Percentiles rank a stretch among this genome's conserved stretches.
Conservation (phyloP, 306 rosid genomes). For the Nissolia schottii region DNA sequence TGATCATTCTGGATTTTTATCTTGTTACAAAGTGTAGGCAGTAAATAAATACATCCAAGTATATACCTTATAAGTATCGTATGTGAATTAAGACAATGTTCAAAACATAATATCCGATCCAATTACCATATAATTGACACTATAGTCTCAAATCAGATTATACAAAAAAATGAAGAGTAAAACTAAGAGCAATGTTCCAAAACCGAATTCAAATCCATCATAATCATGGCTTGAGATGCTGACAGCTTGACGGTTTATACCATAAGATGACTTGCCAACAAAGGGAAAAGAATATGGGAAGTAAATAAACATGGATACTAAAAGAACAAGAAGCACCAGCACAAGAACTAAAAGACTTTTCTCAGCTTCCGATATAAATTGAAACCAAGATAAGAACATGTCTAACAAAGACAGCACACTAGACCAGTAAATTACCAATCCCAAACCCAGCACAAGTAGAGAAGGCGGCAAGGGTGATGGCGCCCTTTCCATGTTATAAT, state of each 20-base stretch:
- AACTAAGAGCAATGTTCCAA: slow-evolving; percentile 37
- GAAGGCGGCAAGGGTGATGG: slow-evolving; percentile 75
- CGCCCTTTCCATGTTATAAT: slow-evolving; percentile 47
- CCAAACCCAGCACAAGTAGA: slow-evolving; percentile 48
- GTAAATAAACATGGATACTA: slow-evolving; percentile 4
- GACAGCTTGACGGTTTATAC: background rate
- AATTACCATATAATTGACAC: too few species aligned
- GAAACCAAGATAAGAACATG: slow-evolving; percentile 13
- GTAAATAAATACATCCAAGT: too few species aligned
- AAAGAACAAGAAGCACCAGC: slow-evolving; percentile 30
- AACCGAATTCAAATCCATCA: slow-evolving; percentile 31
- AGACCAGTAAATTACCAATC: slow-evolving; percentile 47
- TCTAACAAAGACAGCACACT: slow-evolving; percentile 35
- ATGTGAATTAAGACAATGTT: too few species aligned
- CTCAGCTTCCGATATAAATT: slow-evolving; percentile 27
- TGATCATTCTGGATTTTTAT: too few species aligned
- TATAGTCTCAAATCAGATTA: background rate
- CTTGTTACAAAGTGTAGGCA: too few species aligned
- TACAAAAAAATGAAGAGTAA: slow-evolving; percentile 36
- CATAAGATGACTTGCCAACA: slow-evolving; percentile 27
- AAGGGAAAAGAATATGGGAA: slow-evolving; percentile 18
- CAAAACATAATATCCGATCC: too few species aligned
- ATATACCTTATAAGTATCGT: too few species aligned
- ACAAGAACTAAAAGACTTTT: background rate
- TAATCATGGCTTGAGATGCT: slow-evolving; percentile 14